Percentiles rank a stretch among this genome's conserved stretches.
These are phyloP conservation scores for Sanghuangporus baumii DNA, from an alignment of 1,284 basidiomycete species.

Conservation along the genomic window DNA sequence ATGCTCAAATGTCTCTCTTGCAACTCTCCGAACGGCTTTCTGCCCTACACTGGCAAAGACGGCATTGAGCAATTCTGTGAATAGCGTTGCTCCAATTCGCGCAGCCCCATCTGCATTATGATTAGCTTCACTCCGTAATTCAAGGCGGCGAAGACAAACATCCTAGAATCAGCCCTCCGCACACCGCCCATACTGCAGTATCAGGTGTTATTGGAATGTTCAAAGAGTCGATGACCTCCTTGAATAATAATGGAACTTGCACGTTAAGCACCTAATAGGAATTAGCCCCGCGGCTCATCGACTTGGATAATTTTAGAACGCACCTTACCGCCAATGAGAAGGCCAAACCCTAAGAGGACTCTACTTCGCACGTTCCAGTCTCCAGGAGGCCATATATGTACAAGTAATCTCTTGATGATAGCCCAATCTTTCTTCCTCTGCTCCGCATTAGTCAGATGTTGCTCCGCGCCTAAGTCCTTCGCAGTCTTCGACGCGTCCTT, in stretches of 20 bases:
- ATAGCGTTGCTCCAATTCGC: conserved; percentile 84
- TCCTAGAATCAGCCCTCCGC: conserved; percentile 84
- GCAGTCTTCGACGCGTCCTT: conserved; percentile 10
- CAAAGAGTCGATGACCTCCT: conserved; percentile 83
- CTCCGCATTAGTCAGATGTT: conserved; percentile 30
- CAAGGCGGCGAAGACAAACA: conserved; percentile 48
- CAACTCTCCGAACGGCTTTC: conserved; percentile 89
- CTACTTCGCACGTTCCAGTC: conserved; percentile 73
- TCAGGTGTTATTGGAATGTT: conserved; percentile 78
- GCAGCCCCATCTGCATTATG: conserved; percentile 78
- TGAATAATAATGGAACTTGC: conserved; percentile 96
- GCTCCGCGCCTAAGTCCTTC: conserved; percentile 11
- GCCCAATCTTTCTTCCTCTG: conserved; percentile 66
- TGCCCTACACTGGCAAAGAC: conserved; percentile 97
- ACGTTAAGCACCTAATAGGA: conserved; percentile 77
- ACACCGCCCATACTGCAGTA: conserved; percentile 87
- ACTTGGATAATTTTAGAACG: conserved; percentile 19
- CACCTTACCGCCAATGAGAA: conserved; percentile 88
- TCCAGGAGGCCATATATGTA: conserved; percentile 70
- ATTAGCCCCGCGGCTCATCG: neutral
- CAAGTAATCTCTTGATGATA: conserved; percentile 56
- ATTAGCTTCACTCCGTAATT: neutral
- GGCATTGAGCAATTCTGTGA: conserved; percentile 91
- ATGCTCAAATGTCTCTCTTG: conserved; percentile 90
- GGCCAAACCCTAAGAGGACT: conserved; percentile 77